phyloP scores from a whole-genome alignment of 2,329 filamentous ascomycete species.

The Fusarium sacchari region DNA sequence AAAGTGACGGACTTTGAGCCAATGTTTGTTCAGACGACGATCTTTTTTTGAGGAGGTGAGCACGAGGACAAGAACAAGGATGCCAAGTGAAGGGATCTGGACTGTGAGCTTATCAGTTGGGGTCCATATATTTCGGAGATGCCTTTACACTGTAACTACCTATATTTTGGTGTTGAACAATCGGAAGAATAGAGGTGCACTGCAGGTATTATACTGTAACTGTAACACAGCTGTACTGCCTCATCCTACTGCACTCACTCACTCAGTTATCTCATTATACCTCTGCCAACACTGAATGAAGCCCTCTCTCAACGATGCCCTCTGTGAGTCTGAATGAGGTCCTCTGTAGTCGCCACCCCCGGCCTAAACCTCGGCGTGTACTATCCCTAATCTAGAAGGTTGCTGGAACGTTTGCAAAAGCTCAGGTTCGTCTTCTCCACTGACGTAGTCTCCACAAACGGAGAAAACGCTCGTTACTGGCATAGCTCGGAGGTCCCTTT shows the following conservation, averaged over 20 bases:
- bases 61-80: constrained; percentile 2
- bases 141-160: neutral
- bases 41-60: constrained; percentile 2
- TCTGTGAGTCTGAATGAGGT: neutral
- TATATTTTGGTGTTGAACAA: neutral
- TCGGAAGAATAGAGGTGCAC: neutral
- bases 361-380: constrained; percentile 34
- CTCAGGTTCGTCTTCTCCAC: neutral
- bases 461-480: constrained; percentile 2
- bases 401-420: constrained; percentile 41
- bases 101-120: constrained; percentile 22
- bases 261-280: neutral
- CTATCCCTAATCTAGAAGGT: constrained; percentile 43
- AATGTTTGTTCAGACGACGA: neutral
- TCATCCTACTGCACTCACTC: neutral
- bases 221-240: neutral
- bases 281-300: neutral
- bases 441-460: constrained; percentile 28
- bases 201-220: neutral
- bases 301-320: too few species aligned
- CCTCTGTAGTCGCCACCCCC: constrained; percentile 21
- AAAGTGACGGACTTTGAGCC: neutral
- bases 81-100: neutral
- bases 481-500: constrained; percentile 4
- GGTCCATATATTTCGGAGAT: constrained; percentile 9